A percentile compares a stretch with the other conserved stretches of the same genome.
Conservation (phyloP, 148 eudicot genomes). For the Persicaria tinctoria region DNA sequence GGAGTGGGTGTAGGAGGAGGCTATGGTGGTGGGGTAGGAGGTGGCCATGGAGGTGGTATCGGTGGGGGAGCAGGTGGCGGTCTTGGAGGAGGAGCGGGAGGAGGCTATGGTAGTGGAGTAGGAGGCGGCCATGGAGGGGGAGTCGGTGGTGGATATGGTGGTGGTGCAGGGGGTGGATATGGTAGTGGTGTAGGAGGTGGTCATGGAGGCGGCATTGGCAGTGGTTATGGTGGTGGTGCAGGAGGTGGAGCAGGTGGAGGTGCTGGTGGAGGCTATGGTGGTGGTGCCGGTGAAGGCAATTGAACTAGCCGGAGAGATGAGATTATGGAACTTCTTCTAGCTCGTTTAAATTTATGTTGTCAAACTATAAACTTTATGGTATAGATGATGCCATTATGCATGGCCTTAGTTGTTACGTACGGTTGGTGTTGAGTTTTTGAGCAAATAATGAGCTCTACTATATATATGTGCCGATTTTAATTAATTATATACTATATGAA, state of each 20-base stretch:
- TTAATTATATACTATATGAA: too few species aligned
- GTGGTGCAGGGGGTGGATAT: neutral
- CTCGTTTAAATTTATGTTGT: too few species aligned
- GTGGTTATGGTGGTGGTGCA: neutral
- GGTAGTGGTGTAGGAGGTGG: constrained; percentile 3
- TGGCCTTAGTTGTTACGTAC: too few species aligned
- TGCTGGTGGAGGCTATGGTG: neutral
- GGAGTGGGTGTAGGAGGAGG: too few species aligned
- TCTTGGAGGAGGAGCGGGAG: neutral
- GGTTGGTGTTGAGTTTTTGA: too few species aligned
- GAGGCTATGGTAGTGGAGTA: neutral
- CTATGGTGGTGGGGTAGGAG: too few species aligned
- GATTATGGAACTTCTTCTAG: too few species aligned
- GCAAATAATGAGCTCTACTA: too few species aligned
- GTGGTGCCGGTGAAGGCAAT: neutral
- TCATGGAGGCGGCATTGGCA: neutral
- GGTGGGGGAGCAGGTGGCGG: neutral
- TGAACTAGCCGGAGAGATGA: too few species aligned
- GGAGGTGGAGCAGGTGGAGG: neutral
- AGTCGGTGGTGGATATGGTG: neutral
- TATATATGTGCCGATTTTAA: too few species aligned
- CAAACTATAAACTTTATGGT: too few species aligned
- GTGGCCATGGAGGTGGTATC: neutral
- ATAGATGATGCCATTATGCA: too few species aligned
- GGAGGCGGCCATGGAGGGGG: neutral